A percentile compares a stretch with the other conserved stretches of the same genome.
Evolutionary conservation across 352 stramenopile genomes (phyloP).

Genomic region (Pythium aquatile): DNA sequence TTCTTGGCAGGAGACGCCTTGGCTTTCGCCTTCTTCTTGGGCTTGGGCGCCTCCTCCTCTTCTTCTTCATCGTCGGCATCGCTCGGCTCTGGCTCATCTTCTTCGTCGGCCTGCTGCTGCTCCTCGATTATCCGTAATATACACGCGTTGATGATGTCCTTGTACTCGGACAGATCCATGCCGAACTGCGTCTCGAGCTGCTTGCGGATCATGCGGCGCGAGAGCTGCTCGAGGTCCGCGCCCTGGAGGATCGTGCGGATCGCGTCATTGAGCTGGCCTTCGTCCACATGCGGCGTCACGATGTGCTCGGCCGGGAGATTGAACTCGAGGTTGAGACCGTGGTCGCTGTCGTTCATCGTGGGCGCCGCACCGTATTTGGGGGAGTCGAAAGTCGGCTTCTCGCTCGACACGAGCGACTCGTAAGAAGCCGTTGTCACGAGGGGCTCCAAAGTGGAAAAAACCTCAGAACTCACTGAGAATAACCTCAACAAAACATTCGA

Average conservation of each 20-base stretch:
- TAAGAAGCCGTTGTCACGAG: not conserved
- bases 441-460: not conserved
- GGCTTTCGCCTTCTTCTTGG: slow-evolving; percentile 36
- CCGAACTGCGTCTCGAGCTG: slow-evolving; percentile 79
- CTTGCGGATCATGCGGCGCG: slow-evolving; percentile 85
- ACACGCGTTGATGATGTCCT: slow-evolving; percentile 81
- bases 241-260: slow-evolving; percentile 79
- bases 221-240: slow-evolving; percentile 83
- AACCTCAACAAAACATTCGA: not conserved
- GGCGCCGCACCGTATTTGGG: not conserved
- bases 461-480: not conserved
- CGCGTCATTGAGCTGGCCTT: slow-evolving; percentile 56
- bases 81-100: slow-evolving; percentile 45
- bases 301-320: slow-evolving; percentile 41
- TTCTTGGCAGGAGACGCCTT: slow-evolving; percentile 43
- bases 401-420: not conserved
- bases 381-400: slow-evolving; percentile 20
- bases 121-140: slow-evolving; percentile 83
- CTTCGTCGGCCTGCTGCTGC: slow-evolving; percentile 67
- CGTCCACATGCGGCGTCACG: slow-evolving; percentile 45
- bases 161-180: slow-evolving; percentile 74
- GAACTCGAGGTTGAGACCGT: slow-evolving; percentile 57
- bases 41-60: slow-evolving; percentile 36
- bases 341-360: slow-evolving; percentile 54
- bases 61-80: slow-evolving; percentile 46